Base-by-base conservation (phyloP, 805 yeast species). In the Debaryomyces hansenii region DNA sequence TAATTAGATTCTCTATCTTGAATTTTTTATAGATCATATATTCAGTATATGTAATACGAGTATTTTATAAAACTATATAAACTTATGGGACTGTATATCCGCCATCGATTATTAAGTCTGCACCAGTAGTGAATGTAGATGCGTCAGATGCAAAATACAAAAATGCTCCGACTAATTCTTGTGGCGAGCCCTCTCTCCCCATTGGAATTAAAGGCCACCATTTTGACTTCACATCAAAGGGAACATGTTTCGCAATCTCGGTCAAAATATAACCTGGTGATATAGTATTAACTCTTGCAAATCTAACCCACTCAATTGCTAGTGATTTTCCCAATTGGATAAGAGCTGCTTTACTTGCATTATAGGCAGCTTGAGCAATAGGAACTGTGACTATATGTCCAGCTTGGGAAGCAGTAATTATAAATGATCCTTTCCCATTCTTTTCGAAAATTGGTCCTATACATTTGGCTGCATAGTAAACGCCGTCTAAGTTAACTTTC, bases 241-340 rank as follows among this genome's bases (percentile, higher is more conserved):
- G 48, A 9, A 52, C 60, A 41, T 63, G 62, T 45, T 63, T 63
- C 12, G 63, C 52, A 38, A 85, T 70, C 47, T 83, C 86, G 6
- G 90, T 84, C 54, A 83, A 76, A 49, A 87, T 86, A 72, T 86
- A 86, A 37, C 92, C 92, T 37, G 92, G 92, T 29, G 87, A 80
- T 52, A 86, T 68, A 27, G 90, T 79, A 70, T 86, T 85, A 56
- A 86, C 88, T 64, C 91, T 79, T 58, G 84, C 83, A 57, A 80
- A 80, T 56, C 79, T 75, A 42, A 91, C 87, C 92, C 92, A 86
- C 66, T 86, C 94, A 49, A 84, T 79, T 35, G 90, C 91, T 55
- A 86, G 69, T 2, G 90, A 79, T 63, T 80, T 80, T 45, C 78
- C 87, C 76, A 86, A 70, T 68, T 86, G 92, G 58, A 86, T 85